Evolutionary conservation across 2,329 filamentous ascomycete genomes (phyloP), one percentile per base, ranked within the genome.

Genomic region (Ophiostoma triangulosporum): DNA sequence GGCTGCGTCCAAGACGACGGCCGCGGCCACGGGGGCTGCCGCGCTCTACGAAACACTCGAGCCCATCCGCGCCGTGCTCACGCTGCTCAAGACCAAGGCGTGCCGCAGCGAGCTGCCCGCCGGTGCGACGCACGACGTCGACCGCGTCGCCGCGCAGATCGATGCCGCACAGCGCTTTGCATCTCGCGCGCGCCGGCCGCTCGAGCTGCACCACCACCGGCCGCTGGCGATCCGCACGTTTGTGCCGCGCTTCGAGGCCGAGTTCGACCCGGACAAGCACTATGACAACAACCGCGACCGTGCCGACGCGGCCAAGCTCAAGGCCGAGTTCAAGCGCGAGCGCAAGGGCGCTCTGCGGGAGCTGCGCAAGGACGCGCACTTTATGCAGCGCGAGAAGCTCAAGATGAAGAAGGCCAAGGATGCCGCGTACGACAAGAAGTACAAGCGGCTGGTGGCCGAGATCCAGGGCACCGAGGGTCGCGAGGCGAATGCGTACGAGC

Each of bases 221-320:
- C 88, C 90, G 0, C 77, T 95, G 3, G 84, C 93, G 22, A 95
- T 97, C 73, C 90, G 91, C 68, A 83, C 81, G 7, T 83, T 80
- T 55, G 81, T 96, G 48, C 93, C 93, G 68, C 95, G 95, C 68
- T 98, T 97, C 71, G 93, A 97, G 71, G 91, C 96, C 66, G 77
- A 80, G 55, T 98, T 89, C 77, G 93, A 95, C 67, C 93, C 93
- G 3, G 81, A 86, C 72, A 91, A 89, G 71, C 93, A 97, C 76
- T 97, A 98, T 78, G 94, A 98, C 65, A 89, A 89, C 1, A 86
- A 98, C 69, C 84, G 83, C 60, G 89, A 95, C 69, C 86, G 93
- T 32, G 84, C 87, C 22, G 89, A 96, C 64, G 70, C 86, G 57
- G 83, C 83, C 64, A 93, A 90, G 68, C 77, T 98, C 64, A 83